Evolutionary conservation across 1,139 yeast genomes (phyloP).

Genomic region (Magnusiomyces ingens): DNA sequence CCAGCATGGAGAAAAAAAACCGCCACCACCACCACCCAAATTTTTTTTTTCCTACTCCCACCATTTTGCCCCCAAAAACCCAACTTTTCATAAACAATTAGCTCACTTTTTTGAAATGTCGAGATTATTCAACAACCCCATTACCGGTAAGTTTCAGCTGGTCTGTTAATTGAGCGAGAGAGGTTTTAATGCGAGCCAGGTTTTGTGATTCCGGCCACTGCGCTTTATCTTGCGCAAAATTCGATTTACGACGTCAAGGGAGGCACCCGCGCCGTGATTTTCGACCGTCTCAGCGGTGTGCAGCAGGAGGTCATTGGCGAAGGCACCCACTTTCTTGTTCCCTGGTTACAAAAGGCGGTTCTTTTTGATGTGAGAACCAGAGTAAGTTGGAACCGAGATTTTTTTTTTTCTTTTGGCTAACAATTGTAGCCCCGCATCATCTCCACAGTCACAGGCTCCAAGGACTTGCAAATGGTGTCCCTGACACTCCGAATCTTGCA

Average conservation of each 20-base stretch:
- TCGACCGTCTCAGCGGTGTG: slow-evolving; percentile 88
- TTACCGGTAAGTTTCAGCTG: slow-evolving; percentile 14
- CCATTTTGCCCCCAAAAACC: background rate
- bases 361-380: slow-evolving; percentile 81
- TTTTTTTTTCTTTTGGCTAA: background rate
- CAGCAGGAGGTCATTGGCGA: slow-evolving; percentile 83
- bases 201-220: slow-evolving; percentile 27
- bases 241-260: slow-evolving; percentile 81
- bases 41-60: background rate
- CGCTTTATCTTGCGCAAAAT: slow-evolving; percentile 25
- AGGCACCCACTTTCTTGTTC: slow-evolving; percentile 91
- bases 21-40: background rate
- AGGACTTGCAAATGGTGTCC: slow-evolving; percentile 93
- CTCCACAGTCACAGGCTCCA: slow-evolving; percentile 93
- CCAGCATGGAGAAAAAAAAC: background rate
- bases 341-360: slow-evolving; percentile 93
- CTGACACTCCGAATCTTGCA: slow-evolving; percentile 88
- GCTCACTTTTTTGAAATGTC: slow-evolving; percentile 13
- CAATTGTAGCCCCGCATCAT: slow-evolving; percentile 65
- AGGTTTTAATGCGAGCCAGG: slow-evolving; percentile 15
- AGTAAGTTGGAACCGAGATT: background rate
- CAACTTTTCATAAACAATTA: no score
- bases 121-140: slow-evolving; percentile 14
- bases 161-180: background rate
- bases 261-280: slow-evolving; percentile 91